A percentile compares a stretch with the other conserved stretches of the same genome.
phyloP scores from a whole-genome alignment of 352 stramenopile genomes.

The Pythium phragmiticola region DNA sequence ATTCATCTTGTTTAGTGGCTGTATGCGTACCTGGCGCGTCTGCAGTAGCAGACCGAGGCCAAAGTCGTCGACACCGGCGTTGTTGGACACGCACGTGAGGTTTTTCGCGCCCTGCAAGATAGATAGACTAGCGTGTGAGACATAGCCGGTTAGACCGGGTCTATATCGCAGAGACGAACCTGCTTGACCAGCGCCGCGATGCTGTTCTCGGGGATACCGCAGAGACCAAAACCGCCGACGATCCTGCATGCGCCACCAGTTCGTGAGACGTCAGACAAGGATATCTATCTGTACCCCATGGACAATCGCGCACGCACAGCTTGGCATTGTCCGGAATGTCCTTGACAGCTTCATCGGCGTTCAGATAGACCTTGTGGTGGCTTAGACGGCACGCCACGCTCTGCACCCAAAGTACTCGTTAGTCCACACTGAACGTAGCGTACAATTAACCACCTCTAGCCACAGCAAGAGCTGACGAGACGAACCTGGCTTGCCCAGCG shows the following conservation, averaged over 20 bases:
- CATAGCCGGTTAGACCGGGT: neutral
- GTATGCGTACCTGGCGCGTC: conserved; percentile 69
- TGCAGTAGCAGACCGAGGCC: conserved; percentile 93
- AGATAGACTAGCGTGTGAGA: conserved; percentile 1
- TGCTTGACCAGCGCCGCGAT: conserved; percentile 85
- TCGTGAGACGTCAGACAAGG: neutral
- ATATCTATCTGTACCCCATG: neutral
- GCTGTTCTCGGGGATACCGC: conserved; percentile 90
- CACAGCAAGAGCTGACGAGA: neutral
- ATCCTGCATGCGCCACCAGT: conserved; percentile 36
- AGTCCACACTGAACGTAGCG: neutral
- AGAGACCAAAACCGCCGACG: conserved; percentile 91
- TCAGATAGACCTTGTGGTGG: conserved; percentile 64
- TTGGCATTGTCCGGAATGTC: conserved; percentile 73
- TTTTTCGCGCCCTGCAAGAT: conserved; percentile 64
- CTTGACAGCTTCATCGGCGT: conserved; percentile 67
- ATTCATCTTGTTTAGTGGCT: neutral
- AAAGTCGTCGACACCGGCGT: conserved; percentile 93
- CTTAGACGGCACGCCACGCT: conserved; percentile 21
- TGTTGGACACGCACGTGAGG: conserved; percentile 91
- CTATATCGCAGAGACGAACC: conserved; percentile 23
- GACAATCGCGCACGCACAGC: conserved; percentile 41
- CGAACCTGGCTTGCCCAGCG: conserved; percentile 23
- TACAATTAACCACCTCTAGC: neutral
- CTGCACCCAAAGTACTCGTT: conserved; percentile 5